These are phyloP conservation scores for Zygoascus sp. DNA, from an alignment of 1,139 yeast genomes.

Conservation along the genomic window DNA sequence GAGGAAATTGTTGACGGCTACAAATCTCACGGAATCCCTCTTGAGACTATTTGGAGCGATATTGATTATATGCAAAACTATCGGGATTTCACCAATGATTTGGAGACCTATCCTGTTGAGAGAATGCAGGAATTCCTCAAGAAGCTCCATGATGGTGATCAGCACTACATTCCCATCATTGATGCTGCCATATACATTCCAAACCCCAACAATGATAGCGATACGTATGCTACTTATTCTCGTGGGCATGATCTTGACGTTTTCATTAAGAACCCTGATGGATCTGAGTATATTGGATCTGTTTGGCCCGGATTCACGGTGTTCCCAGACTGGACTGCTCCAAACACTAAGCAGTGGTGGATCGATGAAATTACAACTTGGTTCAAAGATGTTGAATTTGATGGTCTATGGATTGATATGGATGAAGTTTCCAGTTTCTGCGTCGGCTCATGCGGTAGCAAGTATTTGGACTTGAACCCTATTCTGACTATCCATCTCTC, in stretches of 20 bases:
- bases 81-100: conserved; percentile 36
- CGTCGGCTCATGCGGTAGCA: conserved; percentile 22
- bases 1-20: conserved; percentile 14
- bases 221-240: conserved; percentile 30
- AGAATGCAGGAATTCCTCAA: conserved; percentile 28
- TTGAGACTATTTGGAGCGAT: conserved; percentile 24
- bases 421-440: conserved; percentile 38
- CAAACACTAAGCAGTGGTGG: conserved; percentile 33
- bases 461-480: conserved; percentile 22
- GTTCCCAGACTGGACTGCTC: conserved; percentile 36
- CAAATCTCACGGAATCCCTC: conserved; percentile 17
- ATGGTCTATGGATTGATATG: conserved; percentile 41
- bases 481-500: conserved; percentile 23
- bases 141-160: conserved; percentile 30
- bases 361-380: conserved; percentile 27
- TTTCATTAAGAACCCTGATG: conserved; percentile 33
- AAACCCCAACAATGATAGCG: conserved; percentile 28
- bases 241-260: conserved; percentile 32
- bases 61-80: conserved; percentile 30
- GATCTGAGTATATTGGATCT: conserved; percentile 19
- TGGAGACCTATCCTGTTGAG: conserved; percentile 30
- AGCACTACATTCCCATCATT: conserved; percentile 36
- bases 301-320: conserved; percentile 33
- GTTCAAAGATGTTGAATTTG: conserved; percentile 27
- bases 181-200: conserved; percentile 38